Percentiles rank a stretch among this genome's conserved stretches.
These are phyloP conservation scores for Sporothrix sp. DNA, from an alignment of 2,329 filamentous ascomycete species.

Conservation along the genomic window DNA sequence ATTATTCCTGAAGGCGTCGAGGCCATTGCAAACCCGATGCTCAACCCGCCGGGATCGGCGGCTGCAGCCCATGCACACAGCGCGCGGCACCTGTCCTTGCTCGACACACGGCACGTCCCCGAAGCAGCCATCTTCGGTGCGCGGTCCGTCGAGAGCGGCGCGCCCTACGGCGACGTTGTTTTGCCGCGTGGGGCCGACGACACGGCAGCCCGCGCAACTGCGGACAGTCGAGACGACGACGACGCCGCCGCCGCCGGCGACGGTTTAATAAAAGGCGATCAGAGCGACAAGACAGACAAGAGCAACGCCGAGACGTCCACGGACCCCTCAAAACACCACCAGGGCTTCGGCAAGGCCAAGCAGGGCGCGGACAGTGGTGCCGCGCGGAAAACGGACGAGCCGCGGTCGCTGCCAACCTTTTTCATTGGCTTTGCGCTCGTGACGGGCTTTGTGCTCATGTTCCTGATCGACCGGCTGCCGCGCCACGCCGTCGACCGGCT, in stretches of 20 bases:
- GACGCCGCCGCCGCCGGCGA: background rate
- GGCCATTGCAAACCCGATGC: slow-evolving; percentile 58
- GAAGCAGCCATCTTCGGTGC: background rate
- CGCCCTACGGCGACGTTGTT: background rate
- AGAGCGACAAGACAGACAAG: background rate
- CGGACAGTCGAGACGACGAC: background rate
- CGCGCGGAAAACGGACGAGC: slow-evolving; percentile 20
- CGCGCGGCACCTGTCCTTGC: background rate
- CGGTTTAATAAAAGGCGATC: background rate
- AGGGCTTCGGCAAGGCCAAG: background rate
- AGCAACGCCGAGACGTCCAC: background rate
- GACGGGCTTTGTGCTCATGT: slow-evolving; percentile 91
- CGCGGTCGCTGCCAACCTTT: slow-evolving; percentile 45
- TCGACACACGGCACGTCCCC: background rate
- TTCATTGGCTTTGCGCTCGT: slow-evolving; percentile 84
- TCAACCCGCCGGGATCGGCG: slow-evolving; percentile 1
- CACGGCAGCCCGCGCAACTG: background rate
- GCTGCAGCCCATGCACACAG: background rate
- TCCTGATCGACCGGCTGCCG: slow-evolving; percentile 80
- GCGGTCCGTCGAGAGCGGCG: background rate
- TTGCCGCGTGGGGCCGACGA: background rate
- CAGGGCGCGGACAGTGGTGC: slow-evolving; percentile 24
- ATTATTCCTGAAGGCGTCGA: slow-evolving; percentile 97
- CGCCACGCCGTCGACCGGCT: slow-evolving; percentile 58
- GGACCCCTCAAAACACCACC: background rate